Conservation (phyloP, 2,329 filamentous ascomycete genomes). For the Talaromyces amestolkiae region DNA sequence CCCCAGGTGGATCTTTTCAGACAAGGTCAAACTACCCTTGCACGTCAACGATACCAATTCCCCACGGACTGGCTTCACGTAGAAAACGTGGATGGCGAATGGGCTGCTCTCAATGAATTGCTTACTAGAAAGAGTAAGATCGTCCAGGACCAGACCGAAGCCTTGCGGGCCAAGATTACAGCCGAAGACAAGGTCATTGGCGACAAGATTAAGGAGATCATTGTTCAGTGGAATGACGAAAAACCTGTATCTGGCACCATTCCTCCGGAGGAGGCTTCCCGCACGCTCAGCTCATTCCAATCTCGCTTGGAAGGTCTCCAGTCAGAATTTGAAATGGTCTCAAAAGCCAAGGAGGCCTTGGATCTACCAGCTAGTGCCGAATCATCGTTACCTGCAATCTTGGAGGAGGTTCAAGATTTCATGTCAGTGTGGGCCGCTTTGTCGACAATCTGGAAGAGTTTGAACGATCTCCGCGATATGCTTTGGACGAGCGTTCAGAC, state of each 20-base stretch:
- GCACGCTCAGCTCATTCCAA: slow-evolving; percentile 79
- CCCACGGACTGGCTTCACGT: slow-evolving; percentile 92
- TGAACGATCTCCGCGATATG: slow-evolving; percentile 88
- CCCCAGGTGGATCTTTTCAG: slow-evolving; percentile 95
- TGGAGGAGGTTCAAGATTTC: slow-evolving; percentile 97
- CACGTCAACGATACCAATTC: slow-evolving; percentile 90
- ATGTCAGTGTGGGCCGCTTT: slow-evolving; percentile 97
- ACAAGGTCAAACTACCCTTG: slow-evolving; percentile 88
- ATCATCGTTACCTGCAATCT: slow-evolving; percentile 75
- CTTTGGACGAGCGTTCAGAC: slow-evolving; percentile 96
- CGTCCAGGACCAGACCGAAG: slow-evolving; percentile 94
- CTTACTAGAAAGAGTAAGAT: slow-evolving; percentile 90
- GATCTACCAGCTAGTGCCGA: slow-evolving; percentile 79
- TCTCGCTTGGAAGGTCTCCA: slow-evolving; percentile 79
- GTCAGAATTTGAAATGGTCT: slow-evolving; percentile 87
- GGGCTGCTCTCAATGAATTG: slow-evolving; percentile 89
- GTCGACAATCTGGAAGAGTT: slow-evolving; percentile 91
- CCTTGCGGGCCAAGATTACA: slow-evolving; percentile 86
- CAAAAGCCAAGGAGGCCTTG: slow-evolving; percentile 93
- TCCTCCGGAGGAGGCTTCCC: slow-evolving; percentile 81
- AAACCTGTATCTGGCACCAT: slow-evolving; percentile 96
- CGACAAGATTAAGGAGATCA: slow-evolving; percentile 82
- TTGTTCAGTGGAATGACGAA: slow-evolving; percentile 87
- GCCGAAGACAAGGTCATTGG: slow-evolving; percentile 90
- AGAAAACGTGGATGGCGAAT: slow-evolving; percentile 94